These are phyloP conservation scores for Saccharomycopsis sp. DNA, from an alignment of 805 yeast genomes.

Conservation along the genomic window DNA sequence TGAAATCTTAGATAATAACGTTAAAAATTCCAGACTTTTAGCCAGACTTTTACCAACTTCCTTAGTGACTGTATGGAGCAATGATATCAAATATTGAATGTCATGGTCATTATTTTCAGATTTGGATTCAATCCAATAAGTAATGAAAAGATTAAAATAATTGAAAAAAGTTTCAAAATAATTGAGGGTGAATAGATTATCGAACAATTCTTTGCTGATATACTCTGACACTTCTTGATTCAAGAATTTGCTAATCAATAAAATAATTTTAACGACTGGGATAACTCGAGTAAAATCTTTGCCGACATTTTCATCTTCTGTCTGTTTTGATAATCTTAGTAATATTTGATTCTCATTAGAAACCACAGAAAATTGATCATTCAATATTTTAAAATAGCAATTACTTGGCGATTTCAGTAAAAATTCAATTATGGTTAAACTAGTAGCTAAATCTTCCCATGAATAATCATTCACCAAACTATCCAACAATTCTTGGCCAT, in stretches of 20 bases:
- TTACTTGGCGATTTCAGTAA: no score
- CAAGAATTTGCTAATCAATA: background rate
- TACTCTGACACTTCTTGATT: background rate
- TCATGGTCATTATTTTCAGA: background rate
- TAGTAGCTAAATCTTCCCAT: conserved; percentile 1
- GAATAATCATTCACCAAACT: background rate
- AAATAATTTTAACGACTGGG: background rate
- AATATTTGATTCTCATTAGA: background rate
- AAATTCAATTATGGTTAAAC: no score
- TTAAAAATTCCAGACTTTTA: background rate
- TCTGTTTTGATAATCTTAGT: background rate
- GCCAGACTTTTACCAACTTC: background rate
- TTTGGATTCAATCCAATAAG: background rate
- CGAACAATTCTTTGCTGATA: background rate
- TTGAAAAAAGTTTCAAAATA: background rate
- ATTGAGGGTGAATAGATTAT: background rate
- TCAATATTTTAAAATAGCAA: background rate
- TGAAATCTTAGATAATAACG: background rate
- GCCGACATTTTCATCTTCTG: background rate
- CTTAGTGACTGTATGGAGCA: background rate
- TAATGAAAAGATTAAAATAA: background rate
- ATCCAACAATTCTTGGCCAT: background rate
- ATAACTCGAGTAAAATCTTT: no score
- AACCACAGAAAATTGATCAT: background rate
- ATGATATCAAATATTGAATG: background rate